phyloP scores from a whole-genome alignment of 108 stramenopile species.

The Pseudonitzschia delicatissima region DNA sequence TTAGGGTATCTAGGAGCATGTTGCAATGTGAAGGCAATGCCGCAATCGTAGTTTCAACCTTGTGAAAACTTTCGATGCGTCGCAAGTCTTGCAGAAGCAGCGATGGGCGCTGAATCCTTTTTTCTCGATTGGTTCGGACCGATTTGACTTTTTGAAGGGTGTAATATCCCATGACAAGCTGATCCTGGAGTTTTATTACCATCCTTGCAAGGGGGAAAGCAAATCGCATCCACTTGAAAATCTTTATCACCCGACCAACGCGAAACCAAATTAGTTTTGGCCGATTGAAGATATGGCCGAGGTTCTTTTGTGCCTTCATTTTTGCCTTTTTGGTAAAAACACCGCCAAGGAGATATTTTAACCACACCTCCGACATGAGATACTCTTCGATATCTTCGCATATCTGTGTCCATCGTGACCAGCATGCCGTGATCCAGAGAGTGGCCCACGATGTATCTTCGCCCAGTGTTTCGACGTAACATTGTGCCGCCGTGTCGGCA shows the following conservation, averaged over 20 bases:
- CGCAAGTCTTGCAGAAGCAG: not conserved
- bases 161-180: not conserved
- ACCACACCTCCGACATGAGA: not conserved
- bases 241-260: not conserved
- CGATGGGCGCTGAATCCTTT: not conserved
- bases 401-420: not conserved
- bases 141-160: not conserved
- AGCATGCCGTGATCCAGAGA: not conserved
- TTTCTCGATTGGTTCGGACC: not conserved
- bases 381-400: not conserved
- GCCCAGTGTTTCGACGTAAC: not conserved
- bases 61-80: conserved; percentile 6
- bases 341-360: not conserved
- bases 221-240: not conserved
- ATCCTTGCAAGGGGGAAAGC: not conserved
- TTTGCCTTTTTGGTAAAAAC: no score
- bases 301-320: not conserved
- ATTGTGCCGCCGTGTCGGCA: not conserved
- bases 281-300: no score
- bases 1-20: not conserved
- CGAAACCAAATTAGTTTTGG: not conserved
- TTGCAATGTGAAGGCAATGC: not conserved
- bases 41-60: not conserved
- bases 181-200: not conserved
- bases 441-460: not conserved